phyloP scores from a whole-genome alignment of 441 rosid genomes.

The Theobroma grandiflorum region DNA sequence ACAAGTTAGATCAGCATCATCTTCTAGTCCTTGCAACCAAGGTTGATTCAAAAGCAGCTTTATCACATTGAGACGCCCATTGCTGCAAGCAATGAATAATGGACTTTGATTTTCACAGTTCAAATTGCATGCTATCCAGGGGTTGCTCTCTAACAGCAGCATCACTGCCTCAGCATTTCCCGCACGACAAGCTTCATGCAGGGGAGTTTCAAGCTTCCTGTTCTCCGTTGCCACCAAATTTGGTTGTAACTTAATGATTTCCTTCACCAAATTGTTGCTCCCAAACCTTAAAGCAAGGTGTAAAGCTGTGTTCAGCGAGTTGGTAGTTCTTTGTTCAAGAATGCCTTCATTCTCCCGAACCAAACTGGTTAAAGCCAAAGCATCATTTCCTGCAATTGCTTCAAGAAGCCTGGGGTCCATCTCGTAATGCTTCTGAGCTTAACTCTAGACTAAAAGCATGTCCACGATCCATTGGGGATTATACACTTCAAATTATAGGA shows the following conservation, averaged over 20 bases:
- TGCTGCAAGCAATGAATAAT: constrained; percentile 38
- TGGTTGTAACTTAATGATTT: constrained; percentile 32
- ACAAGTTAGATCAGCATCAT: constrained; percentile 18
- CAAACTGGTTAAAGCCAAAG: not conserved
- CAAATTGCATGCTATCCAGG: constrained; percentile 28
- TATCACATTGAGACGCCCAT: constrained; percentile 33
- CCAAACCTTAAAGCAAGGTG: constrained; percentile 41
- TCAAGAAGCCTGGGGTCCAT: constrained; percentile 27
- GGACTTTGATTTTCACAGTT: constrained; percentile 28
- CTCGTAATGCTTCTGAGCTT: not conserved
- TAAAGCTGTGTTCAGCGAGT: constrained; percentile 25
- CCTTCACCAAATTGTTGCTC: constrained; percentile 24
- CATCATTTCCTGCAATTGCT: constrained; percentile 26
- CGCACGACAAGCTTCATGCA: constrained; percentile 43
- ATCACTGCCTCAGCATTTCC: constrained; percentile 29
- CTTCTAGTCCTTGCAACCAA: constrained; percentile 33
- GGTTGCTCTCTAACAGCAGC: constrained; percentile 32
- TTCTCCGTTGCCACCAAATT: constrained; percentile 33
- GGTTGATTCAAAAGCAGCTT: constrained; percentile 33
- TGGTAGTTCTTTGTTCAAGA: constrained; percentile 26
- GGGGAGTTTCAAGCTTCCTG: constrained; percentile 33
- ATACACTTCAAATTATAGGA: not conserved
- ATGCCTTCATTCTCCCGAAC: constrained; percentile 20
- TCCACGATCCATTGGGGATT: not conserved
- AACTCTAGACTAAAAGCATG: not conserved